A percentile compares a stretch with the other conserved stretches of the same genome.
These are phyloP conservation scores for Macrocybe gigantea DNA, from an alignment of 768 basidiomycete genomes.

Conservation along the genomic window DNA sequence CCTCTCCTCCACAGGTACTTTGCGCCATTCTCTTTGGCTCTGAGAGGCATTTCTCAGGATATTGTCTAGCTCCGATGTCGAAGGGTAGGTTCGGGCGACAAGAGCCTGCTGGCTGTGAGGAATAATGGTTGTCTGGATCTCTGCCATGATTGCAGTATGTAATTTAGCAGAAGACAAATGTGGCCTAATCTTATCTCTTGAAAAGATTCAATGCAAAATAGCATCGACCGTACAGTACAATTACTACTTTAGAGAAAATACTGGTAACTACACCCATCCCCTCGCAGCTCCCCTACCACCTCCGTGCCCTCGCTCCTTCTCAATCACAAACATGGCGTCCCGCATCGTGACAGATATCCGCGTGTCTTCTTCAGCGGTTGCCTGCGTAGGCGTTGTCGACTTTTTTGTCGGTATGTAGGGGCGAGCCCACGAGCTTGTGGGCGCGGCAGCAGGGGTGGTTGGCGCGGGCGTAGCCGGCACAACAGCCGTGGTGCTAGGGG, in stretches of 20 bases:
- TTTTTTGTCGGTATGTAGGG: conserved; percentile 60
- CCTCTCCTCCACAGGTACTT: conserved; percentile 66
- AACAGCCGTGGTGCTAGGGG: conserved; percentile 10
- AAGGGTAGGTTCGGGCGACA: conserved; percentile 63
- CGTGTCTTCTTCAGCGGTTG: conserved; percentile 41
- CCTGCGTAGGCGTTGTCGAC: conserved; percentile 19
- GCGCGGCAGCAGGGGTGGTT: conserved; percentile 14
- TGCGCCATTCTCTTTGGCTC: conserved; percentile 75
- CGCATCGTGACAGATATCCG: conserved; percentile 60
- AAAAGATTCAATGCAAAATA: no score
- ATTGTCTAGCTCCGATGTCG: conserved; percentile 51
- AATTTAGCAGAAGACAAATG: conserved; percentile 6
- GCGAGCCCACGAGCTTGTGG: conserved; percentile 47
- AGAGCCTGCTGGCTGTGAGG: conserved; percentile 75
- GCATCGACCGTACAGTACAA: no score
- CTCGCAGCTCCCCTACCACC: conserved; percentile 72
- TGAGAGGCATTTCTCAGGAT: conserved; percentile 48
- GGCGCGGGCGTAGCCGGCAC: conserved; percentile 20
- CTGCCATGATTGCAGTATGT: conserved; percentile 20
- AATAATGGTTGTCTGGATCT: conserved; percentile 72
- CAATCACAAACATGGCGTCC: conserved; percentile 84
- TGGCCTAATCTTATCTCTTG: conserved; percentile 11
- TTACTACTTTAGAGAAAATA: no score
- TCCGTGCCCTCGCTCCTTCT: conserved; percentile 79
- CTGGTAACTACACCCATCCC: conserved; percentile 45